Evolutionary conservation across 1,139 yeast genomes (phyloP).

Genomic region (Ashbya aceris): DNA sequence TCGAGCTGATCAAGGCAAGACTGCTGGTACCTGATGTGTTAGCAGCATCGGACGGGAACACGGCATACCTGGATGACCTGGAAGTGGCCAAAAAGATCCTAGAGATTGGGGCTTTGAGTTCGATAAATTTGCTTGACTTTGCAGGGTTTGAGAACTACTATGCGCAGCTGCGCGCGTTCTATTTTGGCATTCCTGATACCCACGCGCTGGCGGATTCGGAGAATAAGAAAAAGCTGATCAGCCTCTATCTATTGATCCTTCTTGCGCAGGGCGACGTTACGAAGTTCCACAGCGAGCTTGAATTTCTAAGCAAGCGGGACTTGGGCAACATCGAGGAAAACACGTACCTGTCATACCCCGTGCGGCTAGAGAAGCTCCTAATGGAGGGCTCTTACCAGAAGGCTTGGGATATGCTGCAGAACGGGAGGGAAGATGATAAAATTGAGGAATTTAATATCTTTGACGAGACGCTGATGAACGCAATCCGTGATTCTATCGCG

Average conservation of each 20-base stretch:
- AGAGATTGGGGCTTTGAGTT: conserved; percentile 78
- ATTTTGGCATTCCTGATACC: conserved; percentile 33
- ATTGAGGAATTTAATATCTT: conserved; percentile 50
- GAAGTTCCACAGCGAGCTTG: conserved; percentile 83
- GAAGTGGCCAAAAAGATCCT: conserved; percentile 70
- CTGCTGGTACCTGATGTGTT: conserved; percentile 58
- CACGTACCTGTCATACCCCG: conserved; percentile 65
- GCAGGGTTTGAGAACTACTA: conserved; percentile 61
- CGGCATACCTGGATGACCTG: conserved; percentile 51
- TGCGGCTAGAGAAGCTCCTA: conserved; percentile 81
- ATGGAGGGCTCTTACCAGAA: conserved; percentile 96
- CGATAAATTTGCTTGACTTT: conserved; percentile 57
- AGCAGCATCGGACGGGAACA: conserved; percentile 30
- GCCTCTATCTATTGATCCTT: conserved; percentile 66
- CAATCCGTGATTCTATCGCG: conserved; percentile 84
- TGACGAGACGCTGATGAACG: conserved; percentile 54
- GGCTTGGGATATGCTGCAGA: conserved; percentile 68
- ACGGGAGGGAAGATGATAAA: conserved; percentile 22
- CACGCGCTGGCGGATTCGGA: conserved; percentile 43
- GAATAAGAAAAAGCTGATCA: conserved; percentile 67
- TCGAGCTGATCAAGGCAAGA: conserved; percentile 69
- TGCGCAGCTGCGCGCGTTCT: conserved; percentile 72
- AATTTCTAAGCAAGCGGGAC: conserved; percentile 48
- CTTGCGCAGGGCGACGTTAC: conserved; percentile 79
- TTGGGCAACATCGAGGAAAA: conserved; percentile 52